A percentile compares a stretch with the other conserved stretches of the same genome.
phyloP scores from a whole-genome alignment of 768 basidiomycete species.

The Serendipita sp. region DNA sequence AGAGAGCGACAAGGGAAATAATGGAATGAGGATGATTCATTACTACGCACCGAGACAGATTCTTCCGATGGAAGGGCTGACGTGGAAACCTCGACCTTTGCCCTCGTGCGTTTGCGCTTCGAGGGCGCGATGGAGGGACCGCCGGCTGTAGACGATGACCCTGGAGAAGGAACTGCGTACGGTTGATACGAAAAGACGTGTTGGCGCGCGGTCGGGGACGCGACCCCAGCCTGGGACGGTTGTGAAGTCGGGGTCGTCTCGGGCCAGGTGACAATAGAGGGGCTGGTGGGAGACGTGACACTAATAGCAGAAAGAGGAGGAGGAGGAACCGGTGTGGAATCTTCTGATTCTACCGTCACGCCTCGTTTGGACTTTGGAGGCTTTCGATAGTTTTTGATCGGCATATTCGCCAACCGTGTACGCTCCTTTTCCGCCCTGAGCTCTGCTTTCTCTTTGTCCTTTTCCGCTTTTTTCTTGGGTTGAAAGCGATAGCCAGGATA shows the following conservation, averaged over 20 bases:
- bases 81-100: constrained; percentile 1
- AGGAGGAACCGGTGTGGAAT: background rate
- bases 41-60: background rate
- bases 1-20: background rate
- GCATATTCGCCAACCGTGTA: constrained; percentile 5
- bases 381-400: background rate
- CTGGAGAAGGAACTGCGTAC: background rate
- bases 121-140: background rate
- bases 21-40: background rate
- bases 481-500: constrained; percentile 45
- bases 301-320: background rate
- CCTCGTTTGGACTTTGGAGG: constrained; percentile 3
- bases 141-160: background rate
- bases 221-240: background rate
- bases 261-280: background rate
- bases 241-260: background rate
- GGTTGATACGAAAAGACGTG: background rate
- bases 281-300: background rate
- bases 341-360: background rate
- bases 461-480: constrained; percentile 39
- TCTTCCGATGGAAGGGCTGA: background rate
- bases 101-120: background rate
- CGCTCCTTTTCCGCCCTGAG: constrained; percentile 27
- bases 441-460: constrained; percentile 25
- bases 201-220: background rate